A percentile compares a stretch with the other conserved stretches of the same genome.
phyloP scores from a whole-genome alignment of 2,329 filamentous ascomycete species.

The Sporothrix pallida region DNA sequence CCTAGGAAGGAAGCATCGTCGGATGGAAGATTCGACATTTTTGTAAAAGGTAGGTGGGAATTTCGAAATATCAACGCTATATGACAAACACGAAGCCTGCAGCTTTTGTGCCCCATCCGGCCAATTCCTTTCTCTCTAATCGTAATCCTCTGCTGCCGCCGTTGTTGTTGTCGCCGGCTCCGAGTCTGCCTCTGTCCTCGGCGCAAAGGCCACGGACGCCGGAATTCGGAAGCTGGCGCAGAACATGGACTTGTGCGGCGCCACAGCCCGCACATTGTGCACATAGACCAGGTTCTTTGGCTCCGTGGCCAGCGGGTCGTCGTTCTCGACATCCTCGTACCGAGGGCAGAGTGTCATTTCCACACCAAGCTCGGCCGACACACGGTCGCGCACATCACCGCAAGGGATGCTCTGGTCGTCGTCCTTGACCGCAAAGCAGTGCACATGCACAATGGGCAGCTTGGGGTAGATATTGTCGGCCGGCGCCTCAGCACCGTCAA shows the following conservation, averaged over 20 bases:
- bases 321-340: slow-evolving; percentile 52
- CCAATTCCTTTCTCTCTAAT: not conserved
- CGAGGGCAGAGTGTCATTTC: slow-evolving; percentile 53
- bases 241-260: slow-evolving; percentile 95
- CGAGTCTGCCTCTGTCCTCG: slow-evolving; percentile 34
- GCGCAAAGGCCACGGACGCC: slow-evolving; percentile 76
- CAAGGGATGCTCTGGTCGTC: slow-evolving; percentile 65
- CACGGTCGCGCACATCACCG: slow-evolving; percentile 68
- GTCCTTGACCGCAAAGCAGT: slow-evolving; percentile 88
- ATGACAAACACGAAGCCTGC: not conserved
- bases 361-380: slow-evolving; percentile 66
- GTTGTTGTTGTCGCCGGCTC: not conserved
- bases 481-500: slow-evolving; percentile 40
- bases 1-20: too few species aligned
- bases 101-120: not conserved
- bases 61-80: not conserved
- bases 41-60: not conserved
- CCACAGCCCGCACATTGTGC: slow-evolving; percentile 81
- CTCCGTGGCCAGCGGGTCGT: slow-evolving; percentile 37
- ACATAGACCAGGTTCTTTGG: slow-evolving; percentile 57
- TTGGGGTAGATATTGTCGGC: slow-evolving; percentile 52
- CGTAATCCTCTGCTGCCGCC: too few species aligned
- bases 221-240: slow-evolving; percentile 92
- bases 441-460: slow-evolving; percentile 87
- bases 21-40: not conserved